Base-by-base conservation (phyloP, 2,329 filamentous ascomycete species). In the Chaetomium sp. region DNA sequence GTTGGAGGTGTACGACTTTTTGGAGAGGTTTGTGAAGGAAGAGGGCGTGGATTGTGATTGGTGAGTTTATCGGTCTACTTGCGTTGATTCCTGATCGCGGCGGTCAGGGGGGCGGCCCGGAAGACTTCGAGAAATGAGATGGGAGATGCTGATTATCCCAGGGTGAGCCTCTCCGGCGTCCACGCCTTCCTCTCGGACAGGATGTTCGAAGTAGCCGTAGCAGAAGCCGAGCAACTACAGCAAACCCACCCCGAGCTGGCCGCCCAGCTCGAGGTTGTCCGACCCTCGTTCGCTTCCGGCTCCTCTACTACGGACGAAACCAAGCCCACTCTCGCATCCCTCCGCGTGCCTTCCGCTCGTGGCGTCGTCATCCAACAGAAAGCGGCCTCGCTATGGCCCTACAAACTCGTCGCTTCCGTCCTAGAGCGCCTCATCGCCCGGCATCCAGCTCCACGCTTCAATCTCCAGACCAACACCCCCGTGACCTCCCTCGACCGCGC, bases 371-470 rank as follows among this genome's bases (percentile, higher is more conserved):
- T 86, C 12, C 86, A 86, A 59, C 73, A 74, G 42, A 73, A 81
- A 43, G 88, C 88, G 0, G 87, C 84, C 0, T 83, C 82, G 62
- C 68, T 89, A 46, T 91, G 87, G 87, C 90, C 90, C 0, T 95
- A 95, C 70, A 95, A 94, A 71, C 79, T 95, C 14, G 84, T 95
- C 1, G 75, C 83, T 1, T 86, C 84, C 70, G 76, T 91, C 0
- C 72, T 95, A 0, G 82, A 88, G 66, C 69, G 74, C 7, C 76
- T 89, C 0, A 65, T 82, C 1, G 59, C 55, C 34, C 62, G 61
- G 50, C 66, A 69, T 56, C 60, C 74, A 14, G 68, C 69, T 1
- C 70, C 67, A 2, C 68, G 66, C 8, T 83, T 91, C 65, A 91
- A 91, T 64, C 74, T 92, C 33, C 88, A 91, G 70, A 91, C 87